Percentiles rank a stretch among this genome's conserved stretches.
These are phyloP conservation scores for Scalesia atractyloides DNA, from an alignment of 129 eudicot species.

Conservation along the genomic window DNA sequence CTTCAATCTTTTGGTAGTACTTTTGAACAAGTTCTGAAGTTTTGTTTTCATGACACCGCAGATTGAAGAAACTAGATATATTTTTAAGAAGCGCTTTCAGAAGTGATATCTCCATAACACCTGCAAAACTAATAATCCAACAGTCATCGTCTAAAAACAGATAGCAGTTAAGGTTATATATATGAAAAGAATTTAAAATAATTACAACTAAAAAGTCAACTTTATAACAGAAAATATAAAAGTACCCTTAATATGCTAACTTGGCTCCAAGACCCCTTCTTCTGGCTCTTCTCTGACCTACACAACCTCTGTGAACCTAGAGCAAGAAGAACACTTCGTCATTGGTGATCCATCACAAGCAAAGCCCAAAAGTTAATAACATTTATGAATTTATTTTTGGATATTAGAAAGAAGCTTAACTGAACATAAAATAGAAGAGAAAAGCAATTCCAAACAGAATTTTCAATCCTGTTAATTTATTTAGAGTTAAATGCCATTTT, in stretches of 20 bases:
- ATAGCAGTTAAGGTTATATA: constrained; percentile 11
- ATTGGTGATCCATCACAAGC: constrained; percentile 15
- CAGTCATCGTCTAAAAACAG: constrained; percentile 13
- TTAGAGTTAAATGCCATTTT: no score
- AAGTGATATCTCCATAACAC: constrained; percentile 81
- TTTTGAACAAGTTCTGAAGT: constrained; percentile 54
- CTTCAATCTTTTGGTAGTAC: constrained; percentile 64
- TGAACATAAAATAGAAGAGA: constrained; percentile 12
- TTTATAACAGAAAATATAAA: constrained; percentile 9
- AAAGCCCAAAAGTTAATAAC: background rate
- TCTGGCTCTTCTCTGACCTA: constrained; percentile 3
- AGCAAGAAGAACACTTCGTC: constrained; percentile 20
- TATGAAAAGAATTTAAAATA: background rate
- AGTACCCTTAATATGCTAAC: constrained; percentile 22
- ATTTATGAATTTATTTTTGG: constrained; percentile 3
- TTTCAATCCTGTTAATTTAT: no score
- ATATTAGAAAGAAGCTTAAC: background rate
- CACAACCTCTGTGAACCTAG: constrained; percentile 22
- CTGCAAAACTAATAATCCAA: constrained; percentile 35
- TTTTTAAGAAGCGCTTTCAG: constrained; percentile 66
- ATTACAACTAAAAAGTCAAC: constrained; percentile 5
- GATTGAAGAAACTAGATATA: constrained; percentile 54
- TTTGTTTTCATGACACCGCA: constrained; percentile 53
- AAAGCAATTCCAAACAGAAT: background rate
- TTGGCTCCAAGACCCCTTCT: constrained; percentile 17